phyloP scores from a whole-genome alignment of 176 grass and related monocot species.

The Hsuehochloa calcarea region DNA sequence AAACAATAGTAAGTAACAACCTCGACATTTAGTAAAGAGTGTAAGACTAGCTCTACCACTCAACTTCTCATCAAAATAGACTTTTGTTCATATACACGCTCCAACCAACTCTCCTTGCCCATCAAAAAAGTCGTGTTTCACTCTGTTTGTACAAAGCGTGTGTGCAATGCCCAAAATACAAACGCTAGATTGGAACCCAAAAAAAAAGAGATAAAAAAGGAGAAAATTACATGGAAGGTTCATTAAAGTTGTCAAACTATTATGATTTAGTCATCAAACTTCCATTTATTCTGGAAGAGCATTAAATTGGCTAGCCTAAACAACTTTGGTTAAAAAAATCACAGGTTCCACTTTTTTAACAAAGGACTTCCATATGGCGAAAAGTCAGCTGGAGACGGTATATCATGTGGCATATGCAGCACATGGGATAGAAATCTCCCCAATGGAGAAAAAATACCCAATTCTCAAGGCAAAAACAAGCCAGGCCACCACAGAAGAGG shows the following conservation, averaged over 20 bases:
- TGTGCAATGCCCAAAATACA: background rate
- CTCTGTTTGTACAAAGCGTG: background rate
- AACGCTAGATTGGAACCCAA: background rate
- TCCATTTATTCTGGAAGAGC: background rate
- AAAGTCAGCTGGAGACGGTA: background rate
- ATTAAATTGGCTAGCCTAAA: background rate
- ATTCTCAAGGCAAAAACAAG: background rate
- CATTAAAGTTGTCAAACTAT: background rate
- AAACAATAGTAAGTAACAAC: background rate
- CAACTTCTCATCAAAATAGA: slow-evolving; percentile 7
- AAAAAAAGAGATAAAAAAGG: background rate
- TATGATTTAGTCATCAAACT: background rate
- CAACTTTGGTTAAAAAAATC: background rate
- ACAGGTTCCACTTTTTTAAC: background rate
- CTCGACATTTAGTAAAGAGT: background rate
- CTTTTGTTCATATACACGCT: background rate
- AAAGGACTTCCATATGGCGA: background rate
- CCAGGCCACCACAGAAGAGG: background rate
- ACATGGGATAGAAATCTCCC: background rate
- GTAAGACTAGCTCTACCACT: background rate
- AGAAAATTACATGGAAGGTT: background rate
- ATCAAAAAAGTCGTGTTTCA: background rate
- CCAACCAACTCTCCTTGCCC: background rate
- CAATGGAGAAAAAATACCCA: background rate
- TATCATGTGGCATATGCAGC: background rate